phyloP scores from a whole-genome alignment of 352 stramenopile genomes.

The Globisporangium spiculum region DNA sequence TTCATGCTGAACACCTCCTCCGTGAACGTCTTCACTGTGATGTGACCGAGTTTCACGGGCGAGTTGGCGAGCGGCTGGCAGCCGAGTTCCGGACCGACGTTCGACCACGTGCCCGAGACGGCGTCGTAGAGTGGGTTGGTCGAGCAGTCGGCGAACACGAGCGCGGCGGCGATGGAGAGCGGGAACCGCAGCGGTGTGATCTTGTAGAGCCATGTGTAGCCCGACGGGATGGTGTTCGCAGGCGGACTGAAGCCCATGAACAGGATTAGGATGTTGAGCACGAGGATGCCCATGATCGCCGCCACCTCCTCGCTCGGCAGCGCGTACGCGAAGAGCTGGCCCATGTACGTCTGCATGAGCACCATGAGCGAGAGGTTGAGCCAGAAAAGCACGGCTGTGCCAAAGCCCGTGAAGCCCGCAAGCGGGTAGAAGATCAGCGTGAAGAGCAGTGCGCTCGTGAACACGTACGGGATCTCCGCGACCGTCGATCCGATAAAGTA shows the following conservation, averaged over 20 bases:
- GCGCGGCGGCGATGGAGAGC: neutral
- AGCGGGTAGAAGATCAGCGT: conserved; percentile 67
- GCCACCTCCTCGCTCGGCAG: conserved; percentile 35
- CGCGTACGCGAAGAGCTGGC: conserved; percentile 60
- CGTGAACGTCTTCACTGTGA: conserved; percentile 22
- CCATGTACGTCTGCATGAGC: conserved; percentile 48
- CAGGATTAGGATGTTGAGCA: conserved; percentile 38
- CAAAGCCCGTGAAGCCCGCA: conserved; percentile 29
- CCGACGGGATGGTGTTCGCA: conserved; percentile 19
- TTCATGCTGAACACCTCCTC: conserved; percentile 18
- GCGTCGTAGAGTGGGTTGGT: neutral
- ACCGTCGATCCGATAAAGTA: conserved; percentile 73
- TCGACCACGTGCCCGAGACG: neutral
- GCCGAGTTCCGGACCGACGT: conserved; percentile 6
- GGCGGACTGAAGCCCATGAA: conserved; percentile 46
- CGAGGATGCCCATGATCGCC: conserved; percentile 22
- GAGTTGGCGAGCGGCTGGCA: conserved; percentile 3
- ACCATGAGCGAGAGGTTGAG: conserved; percentile 58
- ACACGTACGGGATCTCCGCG: conserved; percentile 58
- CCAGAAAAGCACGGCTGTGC: conserved; percentile 50
- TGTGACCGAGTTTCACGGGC: neutral
- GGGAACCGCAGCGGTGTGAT: conserved; percentile 1
- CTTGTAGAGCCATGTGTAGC: conserved; percentile 16
- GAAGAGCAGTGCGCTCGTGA: conserved; percentile 28
- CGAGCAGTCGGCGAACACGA: conserved; percentile 12